Percentiles rank a stretch among this genome's conserved stretches.
phyloP scores from a whole-genome alignment of 2,329 filamentous ascomycete genomes.

The Ophiostoma ulmi region DNA sequence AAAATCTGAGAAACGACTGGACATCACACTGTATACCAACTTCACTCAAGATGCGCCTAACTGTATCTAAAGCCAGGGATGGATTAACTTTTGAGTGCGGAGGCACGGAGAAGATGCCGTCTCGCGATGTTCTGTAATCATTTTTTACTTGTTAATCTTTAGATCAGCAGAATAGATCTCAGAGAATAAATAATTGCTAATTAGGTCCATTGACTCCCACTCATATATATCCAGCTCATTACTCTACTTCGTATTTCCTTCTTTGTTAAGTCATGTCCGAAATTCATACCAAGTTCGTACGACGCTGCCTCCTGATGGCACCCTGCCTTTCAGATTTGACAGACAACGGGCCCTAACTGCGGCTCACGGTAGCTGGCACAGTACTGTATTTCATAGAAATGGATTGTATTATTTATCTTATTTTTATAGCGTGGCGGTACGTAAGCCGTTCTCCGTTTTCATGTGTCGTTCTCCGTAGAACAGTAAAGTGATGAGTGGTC shows the following conservation, averaged over 20 bases:
- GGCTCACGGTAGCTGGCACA: neutral
- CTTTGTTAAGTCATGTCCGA: neutral
- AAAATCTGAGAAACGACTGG: neutral
- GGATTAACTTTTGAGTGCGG: neutral
- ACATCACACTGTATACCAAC: too few relatives aligned
- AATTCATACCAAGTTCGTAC: conserved; percentile 1
- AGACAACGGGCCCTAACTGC: neutral
- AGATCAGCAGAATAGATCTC: neutral
- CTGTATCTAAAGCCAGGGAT: neutral
- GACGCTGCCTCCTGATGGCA: neutral
- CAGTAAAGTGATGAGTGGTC: neutral
- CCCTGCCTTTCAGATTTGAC: conserved; percentile 6
- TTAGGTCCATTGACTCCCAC: neutral
- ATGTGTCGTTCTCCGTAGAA: neutral
- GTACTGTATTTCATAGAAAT: neutral
- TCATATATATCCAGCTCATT: neutral
- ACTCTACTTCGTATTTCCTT: neutral
- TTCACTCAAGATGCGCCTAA: too few relatives aligned
- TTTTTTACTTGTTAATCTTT: neutral
- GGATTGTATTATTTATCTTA: neutral
- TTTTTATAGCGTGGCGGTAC: neutral
- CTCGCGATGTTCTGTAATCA: neutral
- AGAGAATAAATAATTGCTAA: neutral
- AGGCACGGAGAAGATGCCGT: neutral
- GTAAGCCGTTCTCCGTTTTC: neutral